Conservation (phyloP, 768 basidiomycete genomes). For the Leucosporidium creatinivorum region DNA sequence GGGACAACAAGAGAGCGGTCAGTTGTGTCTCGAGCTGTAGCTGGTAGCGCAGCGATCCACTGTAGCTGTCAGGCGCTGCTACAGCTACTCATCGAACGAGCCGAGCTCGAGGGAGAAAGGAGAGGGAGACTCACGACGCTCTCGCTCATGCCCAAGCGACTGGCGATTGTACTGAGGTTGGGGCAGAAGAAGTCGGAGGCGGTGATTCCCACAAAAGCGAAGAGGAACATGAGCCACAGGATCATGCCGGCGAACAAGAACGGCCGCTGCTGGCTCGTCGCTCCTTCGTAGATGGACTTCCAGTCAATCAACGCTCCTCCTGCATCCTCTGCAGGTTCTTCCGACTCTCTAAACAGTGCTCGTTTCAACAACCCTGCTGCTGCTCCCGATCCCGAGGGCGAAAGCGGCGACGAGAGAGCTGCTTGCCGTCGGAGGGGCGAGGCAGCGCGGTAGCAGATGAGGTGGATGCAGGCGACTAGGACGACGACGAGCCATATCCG, state of each 20-base stretch:
- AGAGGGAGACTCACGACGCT: slow-evolving; percentile 49
- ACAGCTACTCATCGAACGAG: too few species aligned
- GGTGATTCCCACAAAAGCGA: slow-evolving; percentile 88
- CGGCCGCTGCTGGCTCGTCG: slow-evolving; percentile 43
- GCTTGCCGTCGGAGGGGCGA: background rate
- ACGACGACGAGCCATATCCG: slow-evolving; percentile 1
- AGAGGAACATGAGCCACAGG: slow-evolving; percentile 81
- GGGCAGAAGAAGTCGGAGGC: slow-evolving; percentile 97
- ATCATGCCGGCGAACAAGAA: slow-evolving; percentile 57
- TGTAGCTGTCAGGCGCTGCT: background rate
- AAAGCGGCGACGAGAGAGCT: background rate
- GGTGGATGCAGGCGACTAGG: background rate
- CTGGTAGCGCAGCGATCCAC: background rate
- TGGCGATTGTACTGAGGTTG: slow-evolving; percentile 75
- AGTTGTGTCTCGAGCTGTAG: background rate
- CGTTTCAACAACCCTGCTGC: too few species aligned
- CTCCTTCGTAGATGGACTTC: background rate
- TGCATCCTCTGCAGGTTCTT: background rate
- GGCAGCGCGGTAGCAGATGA: slow-evolving; percentile 4
- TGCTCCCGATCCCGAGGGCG: background rate
- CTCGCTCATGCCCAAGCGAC: slow-evolving; percentile 77
- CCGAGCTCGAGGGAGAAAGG: background rate
- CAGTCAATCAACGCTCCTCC: slow-evolving; percentile 26
- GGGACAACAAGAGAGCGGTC: background rate
- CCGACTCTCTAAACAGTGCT: too few species aligned